Conservation (phyloP, 2,329 filamentous ascomycete species). For the Calonectria honghensis region DNA sequence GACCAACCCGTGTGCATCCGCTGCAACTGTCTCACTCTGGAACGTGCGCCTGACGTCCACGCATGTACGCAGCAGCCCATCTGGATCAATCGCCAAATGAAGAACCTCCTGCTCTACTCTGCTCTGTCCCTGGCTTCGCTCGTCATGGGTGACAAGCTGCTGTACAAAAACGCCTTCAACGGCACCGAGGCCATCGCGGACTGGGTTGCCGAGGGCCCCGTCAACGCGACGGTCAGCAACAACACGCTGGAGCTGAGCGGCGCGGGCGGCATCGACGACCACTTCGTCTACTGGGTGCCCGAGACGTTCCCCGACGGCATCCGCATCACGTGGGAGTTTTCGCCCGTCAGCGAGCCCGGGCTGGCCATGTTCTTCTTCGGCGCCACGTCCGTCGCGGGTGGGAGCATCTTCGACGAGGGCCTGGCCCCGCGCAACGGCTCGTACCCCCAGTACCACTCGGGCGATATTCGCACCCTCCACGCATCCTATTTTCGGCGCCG, state of each 20-base stretch:
- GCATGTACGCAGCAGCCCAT: not conserved
- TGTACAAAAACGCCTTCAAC: constrained; percentile 50
- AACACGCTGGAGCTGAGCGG: constrained; percentile 49
- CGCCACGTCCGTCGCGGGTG: constrained; percentile 44
- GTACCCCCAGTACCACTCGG: constrained; percentile 51
- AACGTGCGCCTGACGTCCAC: not conserved
- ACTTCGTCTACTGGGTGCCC: constrained; percentile 52
- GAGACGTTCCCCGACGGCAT: constrained; percentile 51
- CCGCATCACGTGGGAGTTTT: constrained; percentile 52
- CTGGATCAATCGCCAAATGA: not conserved
- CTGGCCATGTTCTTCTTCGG: constrained; percentile 53
- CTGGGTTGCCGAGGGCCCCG: constrained; percentile 49
- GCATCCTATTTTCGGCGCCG: constrained; percentile 52
- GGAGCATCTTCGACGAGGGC: constrained; percentile 50
- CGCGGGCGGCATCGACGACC: constrained; percentile 40
- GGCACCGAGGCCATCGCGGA: constrained; percentile 38
- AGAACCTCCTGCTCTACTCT: not conserved
- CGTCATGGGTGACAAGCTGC: constrained; percentile 44
- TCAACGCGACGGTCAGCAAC: constrained; percentile 47
- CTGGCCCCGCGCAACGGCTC: constrained; percentile 49
- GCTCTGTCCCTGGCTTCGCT: not conserved
- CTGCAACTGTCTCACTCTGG: not conserved
- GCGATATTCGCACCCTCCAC: constrained; percentile 51
- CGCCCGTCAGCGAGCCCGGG: constrained; percentile 45
- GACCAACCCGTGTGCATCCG: not conserved